phyloP scores from a whole-genome alignment of 2,329 filamentous ascomycete species.

The Neonectria sp. region DNA sequence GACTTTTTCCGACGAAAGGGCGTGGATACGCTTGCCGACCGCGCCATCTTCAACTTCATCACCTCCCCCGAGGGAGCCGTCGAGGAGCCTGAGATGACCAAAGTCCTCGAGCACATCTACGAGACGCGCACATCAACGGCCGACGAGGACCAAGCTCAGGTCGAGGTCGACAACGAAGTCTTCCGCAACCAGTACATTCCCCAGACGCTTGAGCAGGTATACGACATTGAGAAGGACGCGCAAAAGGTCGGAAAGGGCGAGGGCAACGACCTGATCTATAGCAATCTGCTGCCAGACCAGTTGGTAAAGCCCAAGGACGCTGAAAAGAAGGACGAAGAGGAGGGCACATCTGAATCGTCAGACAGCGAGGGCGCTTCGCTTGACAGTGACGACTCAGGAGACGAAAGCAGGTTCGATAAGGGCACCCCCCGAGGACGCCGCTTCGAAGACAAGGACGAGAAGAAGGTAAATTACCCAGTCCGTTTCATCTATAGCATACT shows the following conservation, averaged over 20 bases:
- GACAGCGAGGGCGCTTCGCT: slow-evolving; percentile 67
- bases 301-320: slow-evolving; percentile 60
- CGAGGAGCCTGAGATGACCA: slow-evolving; percentile 73
- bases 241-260: slow-evolving; percentile 82
- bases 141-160: slow-evolving; percentile 68
- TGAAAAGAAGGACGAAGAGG: slow-evolving; percentile 55
- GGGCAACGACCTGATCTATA: slow-evolving; percentile 86
- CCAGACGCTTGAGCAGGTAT: slow-evolving; percentile 95
- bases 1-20: slow-evolving; percentile 93
- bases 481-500: slow-evolving; percentile 28
- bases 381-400: slow-evolving; percentile 59
- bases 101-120: slow-evolving; percentile 78
- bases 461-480: slow-evolving; percentile 69
- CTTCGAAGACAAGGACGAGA: slow-evolving; percentile 92
- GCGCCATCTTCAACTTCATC: slow-evolving; percentile 88
- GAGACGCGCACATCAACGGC: slow-evolving; percentile 66
- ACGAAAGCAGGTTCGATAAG: slow-evolving; percentile 73
- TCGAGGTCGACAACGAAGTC: slow-evolving; percentile 89
- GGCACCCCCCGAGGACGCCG: slow-evolving; percentile 83
- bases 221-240: slow-evolving; percentile 93
- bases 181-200: slow-evolving; percentile 98
- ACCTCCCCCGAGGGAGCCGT: slow-evolving; percentile 72
- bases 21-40: slow-evolving; percentile 85
- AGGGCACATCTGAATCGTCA: slow-evolving; percentile 56
- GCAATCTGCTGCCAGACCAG: slow-evolving; percentile 83